Conservation (phyloP, 768 basidiomycete genomes). For the Suillus cothurnatus region DNA sequence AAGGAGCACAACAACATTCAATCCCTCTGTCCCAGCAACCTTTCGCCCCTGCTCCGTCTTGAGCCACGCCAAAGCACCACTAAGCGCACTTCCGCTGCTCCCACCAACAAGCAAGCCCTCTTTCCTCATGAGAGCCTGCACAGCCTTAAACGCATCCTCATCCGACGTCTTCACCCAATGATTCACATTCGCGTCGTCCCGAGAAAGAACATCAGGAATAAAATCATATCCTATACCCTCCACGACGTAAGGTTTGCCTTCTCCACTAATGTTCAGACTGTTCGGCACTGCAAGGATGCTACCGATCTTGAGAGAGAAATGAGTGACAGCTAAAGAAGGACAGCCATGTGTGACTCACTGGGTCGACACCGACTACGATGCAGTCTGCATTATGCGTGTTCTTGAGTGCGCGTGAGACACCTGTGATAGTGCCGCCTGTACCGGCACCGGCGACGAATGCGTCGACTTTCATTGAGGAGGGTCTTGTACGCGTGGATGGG, state of each 20-base stretch:
- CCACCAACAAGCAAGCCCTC: slow-evolving; percentile 95
- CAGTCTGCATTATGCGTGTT: slow-evolving; percentile 73
- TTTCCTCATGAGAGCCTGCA: slow-evolving; percentile 72
- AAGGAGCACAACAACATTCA: slow-evolving; percentile 87
- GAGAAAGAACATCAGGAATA: slow-evolving; percentile 83
- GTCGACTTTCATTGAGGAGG: slow-evolving; percentile 77
- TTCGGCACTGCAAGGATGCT: slow-evolving; percentile 83
- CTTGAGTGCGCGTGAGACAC: slow-evolving; percentile 78
- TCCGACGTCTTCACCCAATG: slow-evolving; percentile 88
- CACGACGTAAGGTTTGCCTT: slow-evolving; percentile 64
- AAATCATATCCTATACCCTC: slow-evolving; percentile 99
- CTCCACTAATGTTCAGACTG: slow-evolving; percentile 54
- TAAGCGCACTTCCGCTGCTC: slow-evolving; percentile 85
- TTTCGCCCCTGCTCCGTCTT: slow-evolving; percentile 64
- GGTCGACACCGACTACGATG: slow-evolving; percentile 86
- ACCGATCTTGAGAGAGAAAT: slow-evolving; percentile 60
- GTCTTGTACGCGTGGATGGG: slow-evolving; percentile 55
- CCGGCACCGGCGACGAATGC: slow-evolving; percentile 86
- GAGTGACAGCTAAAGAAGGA: slow-evolving; percentile 8
- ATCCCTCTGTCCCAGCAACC: slow-evolving; percentile 65
- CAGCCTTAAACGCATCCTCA: slow-evolving; percentile 75
- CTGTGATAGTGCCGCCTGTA: slow-evolving; percentile 95
- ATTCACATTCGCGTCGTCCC: slow-evolving; percentile 59
- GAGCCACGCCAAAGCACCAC: slow-evolving; percentile 79
- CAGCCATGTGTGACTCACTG: slow-evolving; percentile 50